Base-by-base conservation (phyloP, 768 basidiomycete genomes). In the Pisolithus sp. region DNA sequence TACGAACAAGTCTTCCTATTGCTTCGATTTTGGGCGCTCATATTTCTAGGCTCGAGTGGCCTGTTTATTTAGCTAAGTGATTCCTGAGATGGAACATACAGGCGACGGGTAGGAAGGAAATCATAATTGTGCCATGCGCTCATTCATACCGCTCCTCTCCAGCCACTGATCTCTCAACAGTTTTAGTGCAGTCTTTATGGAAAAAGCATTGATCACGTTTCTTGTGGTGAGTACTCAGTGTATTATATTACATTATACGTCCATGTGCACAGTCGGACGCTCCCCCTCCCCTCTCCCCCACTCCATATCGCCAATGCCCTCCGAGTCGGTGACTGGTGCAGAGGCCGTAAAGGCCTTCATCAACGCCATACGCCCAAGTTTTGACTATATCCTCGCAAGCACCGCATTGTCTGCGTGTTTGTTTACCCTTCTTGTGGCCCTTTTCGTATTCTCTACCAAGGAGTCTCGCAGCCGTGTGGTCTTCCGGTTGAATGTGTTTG, bases 401-500 rank as follows among this genome's bases (percentile, higher is more conserved):
- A 61, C 68, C 5, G 55, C 64, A 1, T 66, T 67, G 28, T 51
- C 59, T 1, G 57, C 69, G 52, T 65, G 13, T 59, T 10, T 73
- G 12, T 54, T 73, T 15, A 69, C 71, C 2, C 54, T 73, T 7
- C 58, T 71, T 12, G 46, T 71, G n/a, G 57, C 59, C 12, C 62
- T 71, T 7, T 59, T 71, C 46, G 58, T 65, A 26, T 68, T 73
- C 37, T 70, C 70, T 0, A 68, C 65, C 0, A 52, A 54, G 5
- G 49, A 45, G 3, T 49, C 62, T 3, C 65, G 71, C 0, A 53
- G 63, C 23, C 57, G 62, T 3, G 62, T 61, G 9, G 55, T 71
- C 9, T 73, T 73, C 55, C 54, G 60, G 13, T 52, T 73, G 44
- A 71, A 73, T 48, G 51, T 72, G 9, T 49, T 68, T 2, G 58